Evolutionary conservation across 2,329 filamentous ascomycete species (phyloP).

Genomic region (Alternaria solani): DNA sequence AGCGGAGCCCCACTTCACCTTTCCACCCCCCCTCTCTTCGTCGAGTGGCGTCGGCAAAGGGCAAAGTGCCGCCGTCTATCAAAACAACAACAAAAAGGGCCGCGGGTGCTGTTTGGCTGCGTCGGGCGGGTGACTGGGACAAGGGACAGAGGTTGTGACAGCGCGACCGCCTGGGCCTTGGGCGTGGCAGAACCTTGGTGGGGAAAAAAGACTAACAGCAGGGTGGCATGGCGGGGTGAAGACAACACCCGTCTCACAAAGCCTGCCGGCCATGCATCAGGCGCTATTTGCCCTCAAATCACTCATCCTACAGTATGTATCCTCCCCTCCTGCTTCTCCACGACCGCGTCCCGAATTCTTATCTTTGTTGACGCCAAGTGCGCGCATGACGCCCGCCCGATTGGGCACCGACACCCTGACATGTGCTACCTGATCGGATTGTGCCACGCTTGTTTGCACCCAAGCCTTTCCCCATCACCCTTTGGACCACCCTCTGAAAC

Average conservation of each 20-base stretch:
- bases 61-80: slow-evolving; percentile 10
- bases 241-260: slow-evolving; percentile 4
- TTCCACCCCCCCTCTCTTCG: slow-evolving; percentile 18
- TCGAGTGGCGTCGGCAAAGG: slow-evolving; percentile 30
- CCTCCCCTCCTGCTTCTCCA: neutral
- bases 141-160: slow-evolving; percentile 19
- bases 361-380: slow-evolving; percentile 25
- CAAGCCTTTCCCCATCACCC: slow-evolving; percentile 10
- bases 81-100: neutral
- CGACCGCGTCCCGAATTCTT: slow-evolving; percentile 1
- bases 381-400: slow-evolving; percentile 23
- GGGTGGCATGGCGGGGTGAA: slow-evolving; percentile 17
- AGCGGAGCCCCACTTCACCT: slow-evolving; percentile 32
- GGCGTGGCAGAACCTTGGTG: slow-evolving; percentile 11
- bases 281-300: neutral
- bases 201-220: slow-evolving; percentile 19
- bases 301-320: neutral
- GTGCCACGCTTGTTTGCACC: slow-evolving; percentile 19
- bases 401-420: slow-evolving; percentile 27
- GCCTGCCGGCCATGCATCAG: neutral
- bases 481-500: slow-evolving; percentile 31
- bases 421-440: slow-evolving; percentile 29
- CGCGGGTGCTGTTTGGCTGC: slow-evolving; percentile 5
- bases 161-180: slow-evolving; percentile 11
- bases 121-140: slow-evolving; percentile 11